Percentiles rank a stretch among this genome's conserved stretches.
phyloP scores from a whole-genome alignment of 148 eudicot genomes.

The Pouteria glomerata region DNA sequence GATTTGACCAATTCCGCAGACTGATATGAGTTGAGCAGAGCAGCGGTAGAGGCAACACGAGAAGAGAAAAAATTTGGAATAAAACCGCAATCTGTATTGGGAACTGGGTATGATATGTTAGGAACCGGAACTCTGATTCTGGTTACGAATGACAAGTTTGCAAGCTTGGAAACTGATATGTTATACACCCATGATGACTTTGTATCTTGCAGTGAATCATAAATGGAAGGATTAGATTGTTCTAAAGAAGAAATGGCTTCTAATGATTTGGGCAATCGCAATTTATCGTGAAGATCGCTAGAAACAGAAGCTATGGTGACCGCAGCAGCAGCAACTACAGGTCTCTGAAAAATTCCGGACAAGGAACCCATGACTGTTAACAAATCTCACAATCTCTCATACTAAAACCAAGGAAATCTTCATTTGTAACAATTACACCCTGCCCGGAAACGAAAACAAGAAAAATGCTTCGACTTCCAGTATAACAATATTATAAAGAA shows the following conservation, averaged over 20 bases:
- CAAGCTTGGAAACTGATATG: conserved; percentile 64
- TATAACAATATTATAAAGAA: conserved; percentile 9
- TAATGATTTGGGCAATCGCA: conserved; percentile 33
- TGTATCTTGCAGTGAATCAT: conserved; percentile 20
- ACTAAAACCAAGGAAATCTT: conserved; percentile 18
- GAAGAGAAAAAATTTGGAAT: conserved; percentile 23
- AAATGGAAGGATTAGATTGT: conserved; percentile 22
- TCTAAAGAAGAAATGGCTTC: conserved; percentile 31
- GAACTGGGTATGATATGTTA: conserved; percentile 25
- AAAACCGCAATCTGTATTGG: conserved; percentile 15
- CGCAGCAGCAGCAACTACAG: conserved; percentile 78
- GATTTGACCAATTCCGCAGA: conserved; percentile 63
- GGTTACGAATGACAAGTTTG: conserved; percentile 47
- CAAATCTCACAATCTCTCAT: conserved; percentile 34
- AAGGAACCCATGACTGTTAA: conserved; percentile 51
- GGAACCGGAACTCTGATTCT: conserved; percentile 64
- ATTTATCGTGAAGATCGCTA: conserved; percentile 62
- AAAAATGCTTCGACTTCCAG: not conserved
- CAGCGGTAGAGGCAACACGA: conserved; percentile 30
- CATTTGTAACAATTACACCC: not conserved
- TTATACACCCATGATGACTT: conserved; percentile 65
- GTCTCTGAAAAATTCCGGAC: conserved; percentile 69
- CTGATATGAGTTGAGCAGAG: conserved; percentile 47
- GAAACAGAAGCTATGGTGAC: conserved; percentile 77
- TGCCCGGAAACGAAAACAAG: not conserved